Conservation (phyloP, 2,329 filamentous ascomycete species). For the Curvularia sp. region DNA sequence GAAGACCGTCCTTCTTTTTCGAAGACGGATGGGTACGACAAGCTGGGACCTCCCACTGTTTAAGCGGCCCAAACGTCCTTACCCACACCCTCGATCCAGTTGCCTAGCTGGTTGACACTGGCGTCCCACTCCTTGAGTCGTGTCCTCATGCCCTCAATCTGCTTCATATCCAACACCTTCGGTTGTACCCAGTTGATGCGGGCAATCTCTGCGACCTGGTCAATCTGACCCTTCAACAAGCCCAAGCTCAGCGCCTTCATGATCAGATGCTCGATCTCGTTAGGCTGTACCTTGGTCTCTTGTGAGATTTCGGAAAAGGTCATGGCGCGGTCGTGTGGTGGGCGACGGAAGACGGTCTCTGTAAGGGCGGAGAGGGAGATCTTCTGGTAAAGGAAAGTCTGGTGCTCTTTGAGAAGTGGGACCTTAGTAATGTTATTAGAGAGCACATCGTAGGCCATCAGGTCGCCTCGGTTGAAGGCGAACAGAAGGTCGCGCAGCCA, state of each 20-base stretch:
- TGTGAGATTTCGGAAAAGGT: conserved; percentile 85
- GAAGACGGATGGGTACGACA: background rate
- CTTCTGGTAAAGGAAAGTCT: conserved; percentile 90
- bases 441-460: conserved; percentile 83
- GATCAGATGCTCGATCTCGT: conserved; percentile 96
- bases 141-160: conserved; percentile 90
- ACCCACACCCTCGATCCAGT: conserved; percentile 94
- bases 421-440: conserved; percentile 82
- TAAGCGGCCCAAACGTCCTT: conserved; percentile 92
- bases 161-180: conserved; percentile 93
- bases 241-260: conserved; percentile 99
- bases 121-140: conserved; percentile 93
- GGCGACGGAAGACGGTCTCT: conserved; percentile 93
- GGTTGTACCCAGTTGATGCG: conserved; percentile 99
- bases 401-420: conserved; percentile 77
- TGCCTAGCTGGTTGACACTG: conserved; percentile 92
- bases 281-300: conserved; percentile 88
- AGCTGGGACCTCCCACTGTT: conserved; percentile 2
- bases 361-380: conserved; percentile 96
- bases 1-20: conserved; percentile 6
- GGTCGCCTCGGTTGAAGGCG: conserved; percentile 94
- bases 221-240: conserved; percentile 87
- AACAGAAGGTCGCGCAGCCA: conserved; percentile 97
- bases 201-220: conserved; percentile 93
- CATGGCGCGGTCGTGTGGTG: conserved; percentile 94